These are phyloP conservation scores for Colletotrichum lini DNA, from an alignment of 2,329 filamentous ascomycete species.

Conservation along the genomic window DNA sequence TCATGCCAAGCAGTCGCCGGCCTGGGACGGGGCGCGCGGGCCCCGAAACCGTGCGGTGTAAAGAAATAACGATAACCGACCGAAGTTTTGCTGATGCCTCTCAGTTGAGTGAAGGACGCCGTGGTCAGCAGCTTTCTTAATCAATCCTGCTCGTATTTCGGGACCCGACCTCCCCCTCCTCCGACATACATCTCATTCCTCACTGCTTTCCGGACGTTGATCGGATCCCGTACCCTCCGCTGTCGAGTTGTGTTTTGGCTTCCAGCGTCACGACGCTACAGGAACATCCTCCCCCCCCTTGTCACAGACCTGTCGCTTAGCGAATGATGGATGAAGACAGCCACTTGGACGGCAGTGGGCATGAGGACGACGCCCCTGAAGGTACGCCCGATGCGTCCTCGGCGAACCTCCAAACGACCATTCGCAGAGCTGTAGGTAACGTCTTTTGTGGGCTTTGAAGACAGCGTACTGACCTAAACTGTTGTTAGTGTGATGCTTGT, in stretches of 20 bases:
- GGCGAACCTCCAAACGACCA: conserved; percentile 16
- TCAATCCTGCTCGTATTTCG: conserved; percentile 24
- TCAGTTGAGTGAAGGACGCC: background rate
- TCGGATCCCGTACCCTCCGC: conserved; percentile 4
- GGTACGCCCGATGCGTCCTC: conserved; percentile 25
- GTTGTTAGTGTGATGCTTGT: conserved; percentile 50
- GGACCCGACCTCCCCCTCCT: conserved; percentile 31
- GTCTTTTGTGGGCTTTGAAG: background rate
- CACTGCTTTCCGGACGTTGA: background rate
- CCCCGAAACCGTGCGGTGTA: background rate
- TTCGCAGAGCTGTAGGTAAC: conserved; percentile 39
- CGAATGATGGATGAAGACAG: conserved; percentile 40
- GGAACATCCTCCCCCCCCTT: background rate
- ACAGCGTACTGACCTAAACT: background rate
- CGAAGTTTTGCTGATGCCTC: conserved; percentile 23
- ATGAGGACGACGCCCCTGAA: conserved; percentile 34
- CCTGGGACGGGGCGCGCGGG: conserved; percentile 27
- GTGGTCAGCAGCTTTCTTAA: background rate
- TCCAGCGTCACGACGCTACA: background rate
- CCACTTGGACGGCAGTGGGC: conserved; percentile 29
- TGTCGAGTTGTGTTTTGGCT: background rate
- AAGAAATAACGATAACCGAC: conserved; percentile 38
- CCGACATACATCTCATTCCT: conserved; percentile 14
- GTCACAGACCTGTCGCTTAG: background rate
- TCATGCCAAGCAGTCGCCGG: background rate